phyloP scores from a whole-genome alignment of 169 alveolate species.

The Eimeria necatrix region DNA sequence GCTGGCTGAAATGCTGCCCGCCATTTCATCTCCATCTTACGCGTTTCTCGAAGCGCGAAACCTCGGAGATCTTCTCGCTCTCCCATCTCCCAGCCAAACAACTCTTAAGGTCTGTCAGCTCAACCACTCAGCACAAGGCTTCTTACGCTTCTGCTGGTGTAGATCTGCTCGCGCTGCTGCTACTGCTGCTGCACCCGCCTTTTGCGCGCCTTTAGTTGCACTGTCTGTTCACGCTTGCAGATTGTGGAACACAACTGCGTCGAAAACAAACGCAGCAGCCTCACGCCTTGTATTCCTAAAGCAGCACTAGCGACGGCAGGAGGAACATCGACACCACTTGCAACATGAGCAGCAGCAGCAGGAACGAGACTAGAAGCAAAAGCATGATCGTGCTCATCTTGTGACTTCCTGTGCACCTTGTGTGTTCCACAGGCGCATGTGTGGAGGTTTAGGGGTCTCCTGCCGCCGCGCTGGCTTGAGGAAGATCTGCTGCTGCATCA shows the following conservation, averaged over 20 bases:
- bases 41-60: conserved; percentile 45
- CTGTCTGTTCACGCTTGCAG: neutral
- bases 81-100: conserved; percentile 44
- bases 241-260: neutral
- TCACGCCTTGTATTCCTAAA: neutral
- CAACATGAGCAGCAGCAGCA: neutral
- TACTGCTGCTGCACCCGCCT: neutral
- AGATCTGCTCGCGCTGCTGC: neutral
- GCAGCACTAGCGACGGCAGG: neutral
- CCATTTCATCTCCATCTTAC: conserved; percentile 29
- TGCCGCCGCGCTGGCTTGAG: conserved; percentile 76
- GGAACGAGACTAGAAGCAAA: neutral
- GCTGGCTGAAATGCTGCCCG: conserved; percentile 41
- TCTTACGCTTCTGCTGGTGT: neutral
- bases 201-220: neutral
- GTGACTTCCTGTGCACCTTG: neutral
- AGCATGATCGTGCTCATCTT: neutral
- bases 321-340: neutral
- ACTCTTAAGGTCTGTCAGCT: conserved; percentile 5
- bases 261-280: neutral
- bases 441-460: conserved; percentile 55
- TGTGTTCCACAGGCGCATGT: conserved; percentile 20
- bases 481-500: conserved; percentile 74
- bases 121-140: too few relatives aligned
- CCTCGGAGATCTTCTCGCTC: conserved; percentile 32